phyloP scores from a whole-genome alignment of 768 basidiomycete species.

The Lactarius hengduanensis region DNA sequence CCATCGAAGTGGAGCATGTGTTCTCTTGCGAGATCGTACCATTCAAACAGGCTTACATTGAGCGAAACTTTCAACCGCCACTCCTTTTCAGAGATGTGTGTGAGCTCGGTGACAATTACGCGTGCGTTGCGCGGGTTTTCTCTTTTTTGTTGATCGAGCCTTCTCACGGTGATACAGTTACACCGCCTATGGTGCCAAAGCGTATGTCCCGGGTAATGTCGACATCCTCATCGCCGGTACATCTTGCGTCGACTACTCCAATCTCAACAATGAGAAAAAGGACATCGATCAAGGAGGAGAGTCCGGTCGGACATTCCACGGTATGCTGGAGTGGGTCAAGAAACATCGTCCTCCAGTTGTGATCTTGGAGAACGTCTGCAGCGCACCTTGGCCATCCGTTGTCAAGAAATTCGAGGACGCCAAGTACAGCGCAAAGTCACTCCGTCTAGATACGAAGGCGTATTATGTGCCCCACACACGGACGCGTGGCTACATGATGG shows the following conservation, averaged over 20 bases:
- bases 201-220: constrained; percentile 83
- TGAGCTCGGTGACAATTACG: constrained; percentile 75
- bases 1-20: constrained; percentile 81
- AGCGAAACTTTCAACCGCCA: constrained; percentile 92
- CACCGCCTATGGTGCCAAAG: constrained; percentile 88
- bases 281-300: constrained; percentile 88
- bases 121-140: constrained; percentile 47
- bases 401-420: constrained; percentile 69
- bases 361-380: constrained; percentile 91
- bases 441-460: constrained; percentile 79
- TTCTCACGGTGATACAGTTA: constrained; percentile 47
- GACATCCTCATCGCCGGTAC: constrained; percentile 93
- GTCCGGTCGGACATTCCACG: constrained; percentile 89
- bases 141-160: constrained; percentile 11
- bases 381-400: constrained; percentile 85
- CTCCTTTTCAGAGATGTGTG: constrained; percentile 92
- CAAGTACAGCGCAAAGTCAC: constrained; percentile 68
- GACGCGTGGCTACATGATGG: constrained; percentile 84
- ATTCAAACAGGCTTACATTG: constrained; percentile 97
- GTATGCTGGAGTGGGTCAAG: constrained; percentile 92
- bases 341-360: constrained; percentile 88
- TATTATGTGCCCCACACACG: constrained; percentile 96
- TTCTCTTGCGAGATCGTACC: constrained; percentile 98
- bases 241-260: constrained; percentile 97
- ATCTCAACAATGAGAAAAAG: constrained; percentile 89